Conservation (phyloP, 345 rosid genomes). For the Acer negundo region DNA sequence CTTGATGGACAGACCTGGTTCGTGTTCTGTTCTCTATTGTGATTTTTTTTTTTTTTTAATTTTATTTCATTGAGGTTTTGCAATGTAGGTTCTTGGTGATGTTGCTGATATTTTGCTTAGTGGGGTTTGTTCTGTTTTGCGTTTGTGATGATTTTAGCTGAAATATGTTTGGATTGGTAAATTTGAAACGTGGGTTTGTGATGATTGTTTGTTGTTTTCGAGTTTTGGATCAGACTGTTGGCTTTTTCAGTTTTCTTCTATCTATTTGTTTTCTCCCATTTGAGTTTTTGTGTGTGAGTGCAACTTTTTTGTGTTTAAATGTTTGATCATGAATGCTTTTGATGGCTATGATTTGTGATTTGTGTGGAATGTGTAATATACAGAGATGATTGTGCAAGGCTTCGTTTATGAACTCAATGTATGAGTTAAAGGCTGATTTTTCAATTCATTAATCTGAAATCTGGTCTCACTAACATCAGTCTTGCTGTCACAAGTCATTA, state of each 20-base stretch:
- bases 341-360: neutral
- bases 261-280: neutral
- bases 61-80: neutral
- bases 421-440: neutral
- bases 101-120: neutral
- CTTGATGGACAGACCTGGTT: conserved; percentile 73
- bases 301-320: neutral
- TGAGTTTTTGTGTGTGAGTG: neutral
- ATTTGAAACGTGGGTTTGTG: conserved; percentile 24
- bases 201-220: neutral
- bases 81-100: neutral
- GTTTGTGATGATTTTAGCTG: neutral
- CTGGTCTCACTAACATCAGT: neutral
- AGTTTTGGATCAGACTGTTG: neutral
- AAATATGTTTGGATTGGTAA: neutral
- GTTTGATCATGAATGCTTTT: neutral
- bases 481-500: conserved; percentile 1
- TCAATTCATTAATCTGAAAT: neutral
- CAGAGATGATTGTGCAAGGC: neutral
- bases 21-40: conserved; percentile 26
- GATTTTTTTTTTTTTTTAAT: neutral
- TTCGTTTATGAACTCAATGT: neutral
- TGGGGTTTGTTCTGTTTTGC: neutral
- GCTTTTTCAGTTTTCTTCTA: neutral
- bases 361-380: neutral